These are phyloP conservation scores for Leucosporidium yakuticum DNA, from an alignment of 768 basidiomycete species.

Conservation along the genomic window DNA sequence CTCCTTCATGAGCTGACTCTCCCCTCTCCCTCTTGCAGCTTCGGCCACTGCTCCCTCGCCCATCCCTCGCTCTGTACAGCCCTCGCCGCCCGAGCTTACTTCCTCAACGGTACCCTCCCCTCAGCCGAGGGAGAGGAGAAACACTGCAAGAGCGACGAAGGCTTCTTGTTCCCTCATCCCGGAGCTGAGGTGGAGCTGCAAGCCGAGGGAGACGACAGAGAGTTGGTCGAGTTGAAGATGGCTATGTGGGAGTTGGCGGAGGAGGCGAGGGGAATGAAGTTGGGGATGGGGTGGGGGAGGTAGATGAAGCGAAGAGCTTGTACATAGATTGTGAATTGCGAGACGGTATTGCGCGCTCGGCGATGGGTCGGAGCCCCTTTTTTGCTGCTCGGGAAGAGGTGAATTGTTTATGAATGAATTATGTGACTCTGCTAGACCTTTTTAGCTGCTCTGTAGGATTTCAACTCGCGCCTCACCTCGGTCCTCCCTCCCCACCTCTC, in stretches of 20 bases:
- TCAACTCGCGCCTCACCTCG: too few relatives aligned
- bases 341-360: too few relatives aligned
- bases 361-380: too few relatives aligned
- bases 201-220: background rate
- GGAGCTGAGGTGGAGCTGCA: background rate
- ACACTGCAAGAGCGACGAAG: conserved; percentile 22
- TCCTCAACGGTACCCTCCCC: conserved; percentile 30
- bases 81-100: conserved; percentile 20
- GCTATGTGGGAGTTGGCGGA: background rate
- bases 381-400: too few relatives aligned
- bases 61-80: conserved; percentile 34
- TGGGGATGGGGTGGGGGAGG: background rate
- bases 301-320: too few relatives aligned
- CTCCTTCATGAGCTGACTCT: background rate
- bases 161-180: conserved; percentile 30
- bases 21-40: background rate
- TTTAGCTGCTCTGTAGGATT: too few relatives aligned
- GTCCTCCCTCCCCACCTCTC: too few relatives aligned
- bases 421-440: too few relatives aligned
- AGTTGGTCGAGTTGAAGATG: background rate
- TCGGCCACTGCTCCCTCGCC: conserved; percentile 33
- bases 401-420: too few relatives aligned
- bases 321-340: too few relatives aligned
- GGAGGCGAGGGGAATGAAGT: background rate
- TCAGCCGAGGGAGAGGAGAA: conserved; percentile 1